These are phyloP conservation scores for Neurospora tetrasperma DNA, from an alignment of 495 filamentous ascomycete genomes.

Conservation along the genomic window DNA sequence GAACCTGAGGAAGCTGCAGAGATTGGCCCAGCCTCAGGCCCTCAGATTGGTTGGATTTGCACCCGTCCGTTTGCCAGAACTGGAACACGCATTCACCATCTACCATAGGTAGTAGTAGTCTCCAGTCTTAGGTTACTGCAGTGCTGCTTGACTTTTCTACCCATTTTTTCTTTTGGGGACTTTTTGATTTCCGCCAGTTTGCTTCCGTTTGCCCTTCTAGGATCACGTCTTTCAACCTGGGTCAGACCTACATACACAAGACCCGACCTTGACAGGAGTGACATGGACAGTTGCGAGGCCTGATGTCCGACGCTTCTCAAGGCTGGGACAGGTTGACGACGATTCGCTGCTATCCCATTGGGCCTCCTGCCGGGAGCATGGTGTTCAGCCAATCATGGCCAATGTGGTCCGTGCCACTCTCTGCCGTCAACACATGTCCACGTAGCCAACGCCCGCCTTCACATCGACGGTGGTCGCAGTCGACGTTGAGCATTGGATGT, in stretches of 20 bases:
- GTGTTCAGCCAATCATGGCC: background rate
- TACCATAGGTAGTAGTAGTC: too few species aligned
- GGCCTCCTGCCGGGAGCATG: background rate
- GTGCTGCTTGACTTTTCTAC: background rate
- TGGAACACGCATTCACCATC: background rate
- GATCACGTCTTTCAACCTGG: background rate
- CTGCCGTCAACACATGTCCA: slow-evolving; percentile 5
- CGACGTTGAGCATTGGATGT: background rate
- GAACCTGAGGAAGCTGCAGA: background rate
- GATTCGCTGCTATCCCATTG: background rate
- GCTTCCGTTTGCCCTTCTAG: background rate
- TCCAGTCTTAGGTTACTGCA: too few species aligned
- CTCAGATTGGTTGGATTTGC: background rate
- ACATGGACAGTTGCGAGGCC: background rate
- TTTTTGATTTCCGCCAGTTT: background rate
- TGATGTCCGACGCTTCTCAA: background rate
- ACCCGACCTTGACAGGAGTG: background rate
- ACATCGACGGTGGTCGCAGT: background rate
- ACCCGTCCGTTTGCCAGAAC: background rate
- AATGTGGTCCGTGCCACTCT: background rate
- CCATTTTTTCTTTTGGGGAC: background rate
- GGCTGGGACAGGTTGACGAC: background rate
- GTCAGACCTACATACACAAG: background rate
- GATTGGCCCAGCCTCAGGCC: background rate
- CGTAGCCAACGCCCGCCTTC: slow-evolving; percentile 8